Conservation (phyloP, 768 basidiomycete species). For the Megacollybia marginata region DNA sequence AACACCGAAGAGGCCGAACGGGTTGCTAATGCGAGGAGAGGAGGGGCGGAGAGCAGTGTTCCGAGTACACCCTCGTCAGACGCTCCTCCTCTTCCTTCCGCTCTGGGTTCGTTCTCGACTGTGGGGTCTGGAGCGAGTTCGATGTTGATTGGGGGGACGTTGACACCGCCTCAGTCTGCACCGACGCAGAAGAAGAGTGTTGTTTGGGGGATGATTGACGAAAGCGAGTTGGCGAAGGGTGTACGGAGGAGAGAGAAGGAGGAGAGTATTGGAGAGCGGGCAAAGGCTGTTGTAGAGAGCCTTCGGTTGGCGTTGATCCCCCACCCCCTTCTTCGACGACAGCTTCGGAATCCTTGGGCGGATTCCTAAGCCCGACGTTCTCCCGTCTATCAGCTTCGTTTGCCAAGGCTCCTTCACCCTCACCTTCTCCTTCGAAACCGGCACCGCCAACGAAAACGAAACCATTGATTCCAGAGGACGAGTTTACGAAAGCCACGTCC, state of each 20-base stretch:
- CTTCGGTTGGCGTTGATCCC: background rate
- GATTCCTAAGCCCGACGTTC: too few relatives aligned
- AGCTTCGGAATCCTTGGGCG: background rate
- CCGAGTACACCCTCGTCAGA: background rate
- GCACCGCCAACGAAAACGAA: too few relatives aligned
- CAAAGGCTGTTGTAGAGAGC: background rate
- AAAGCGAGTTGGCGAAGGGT: slow-evolving; percentile 69
- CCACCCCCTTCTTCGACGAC: background rate
- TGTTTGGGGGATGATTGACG: slow-evolving; percentile 84
- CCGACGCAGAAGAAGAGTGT: slow-evolving; percentile 28
- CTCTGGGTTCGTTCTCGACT: background rate
- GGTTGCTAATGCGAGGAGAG: slow-evolving; percentile 11
- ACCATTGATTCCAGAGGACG: too few relatives aligned
- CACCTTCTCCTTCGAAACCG: too few relatives aligned
- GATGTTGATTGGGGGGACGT: background rate
- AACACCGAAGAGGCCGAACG: slow-evolving; percentile 87
- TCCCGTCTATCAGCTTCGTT: too few relatives aligned
- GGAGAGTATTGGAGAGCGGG: background rate
- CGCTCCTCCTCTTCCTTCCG: background rate
- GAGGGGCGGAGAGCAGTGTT: slow-evolving; percentile 13
- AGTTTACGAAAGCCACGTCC: too few relatives aligned
- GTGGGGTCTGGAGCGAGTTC: background rate
- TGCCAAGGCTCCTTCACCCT: too few relatives aligned
- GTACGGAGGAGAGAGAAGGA: slow-evolving; percentile 31
- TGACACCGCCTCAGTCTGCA: background rate